Evolutionary conservation across 306 rosid species (phyloP), one percentile per base, ranked within the genome.

Genomic region (Acacia confusa): DNA sequence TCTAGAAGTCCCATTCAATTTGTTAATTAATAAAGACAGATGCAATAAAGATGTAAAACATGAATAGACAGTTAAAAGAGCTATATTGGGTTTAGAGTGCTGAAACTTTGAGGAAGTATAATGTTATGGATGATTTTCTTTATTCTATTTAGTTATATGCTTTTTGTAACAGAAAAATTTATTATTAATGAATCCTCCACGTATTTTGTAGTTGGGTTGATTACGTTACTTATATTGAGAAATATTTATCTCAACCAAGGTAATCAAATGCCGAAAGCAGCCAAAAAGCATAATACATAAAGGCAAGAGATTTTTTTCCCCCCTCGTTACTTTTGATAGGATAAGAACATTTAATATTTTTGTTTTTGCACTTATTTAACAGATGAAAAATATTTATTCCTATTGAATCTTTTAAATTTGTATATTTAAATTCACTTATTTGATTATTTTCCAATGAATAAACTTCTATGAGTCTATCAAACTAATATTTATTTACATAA

Each of bases 11-110:
- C 50, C 34, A 47, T 28, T 60, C 30, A 8, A 19, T 77, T 52
- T 38, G 70, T 72, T 48, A 72, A 55, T 58, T 61, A 24, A 52
- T 38, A 41, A n/a, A 69, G 72, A 44, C n/a, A 34, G 64, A 52
- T 76, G 19, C 74, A 57, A 10, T 34, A 15, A 70, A 70, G 47
- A 70, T 38, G 40, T 40, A 22, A 20, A 15, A 52, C 61, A 20
- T 55, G 38, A 25, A 10, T 17, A 76, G 9, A 4, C 41, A 48
- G 67, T 38, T 47, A 60, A 25, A 70, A 61, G 45, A 15, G 43
- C 44, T 16, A 50, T 43, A 55, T 77, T 61, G 36, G 70, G 41
- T 48, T 55, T 38, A 63, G 32, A 72, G 48, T 71, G 25, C 58
- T 52, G 40, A 52, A 67, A 24, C 65, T 16, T 13, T 55, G 9